phyloP scores from a whole-genome alignment of 345 rosid species.

The Microthlaspi erraticum region DNA sequence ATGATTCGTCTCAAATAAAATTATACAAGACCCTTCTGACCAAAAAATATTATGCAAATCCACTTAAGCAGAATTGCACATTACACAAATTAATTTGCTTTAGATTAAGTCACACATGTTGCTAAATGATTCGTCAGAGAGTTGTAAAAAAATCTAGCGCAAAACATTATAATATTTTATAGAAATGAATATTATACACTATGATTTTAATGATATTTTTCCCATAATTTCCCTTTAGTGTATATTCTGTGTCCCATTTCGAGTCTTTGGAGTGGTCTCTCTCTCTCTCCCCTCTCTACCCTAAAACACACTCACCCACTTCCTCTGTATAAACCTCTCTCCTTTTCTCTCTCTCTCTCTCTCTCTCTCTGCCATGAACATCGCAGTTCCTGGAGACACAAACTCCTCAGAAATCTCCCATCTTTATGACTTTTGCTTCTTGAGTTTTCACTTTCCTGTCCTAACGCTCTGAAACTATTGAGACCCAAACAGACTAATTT shows the following conservation, averaged over 20 bases:
- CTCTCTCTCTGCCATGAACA: slow-evolving; percentile 42
- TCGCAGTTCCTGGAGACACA: slow-evolving; percentile 26
- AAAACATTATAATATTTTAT: neutral
- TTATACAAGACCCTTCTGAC: too few species aligned
- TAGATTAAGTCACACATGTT: neutral
- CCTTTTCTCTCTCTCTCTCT: slow-evolving; percentile 5
- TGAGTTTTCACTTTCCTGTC: slow-evolving; percentile 39
- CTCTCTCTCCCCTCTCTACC: slow-evolving; percentile 41
- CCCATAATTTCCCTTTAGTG: slow-evolving; percentile 9
- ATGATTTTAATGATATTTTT: neutral
- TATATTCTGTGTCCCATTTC: slow-evolving; percentile 36
- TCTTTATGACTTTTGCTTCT: slow-evolving; percentile 38
- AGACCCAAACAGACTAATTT: slow-evolving; percentile 13
- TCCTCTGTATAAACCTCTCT: slow-evolving; percentile 38
- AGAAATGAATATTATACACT: neutral
- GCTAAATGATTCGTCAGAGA: neutral
- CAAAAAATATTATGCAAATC: too few species aligned
- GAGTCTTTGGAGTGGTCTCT: slow-evolving; percentile 33
- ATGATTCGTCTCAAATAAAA: too few species aligned
- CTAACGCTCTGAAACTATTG: slow-evolving; percentile 31
- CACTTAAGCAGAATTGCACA: too few species aligned
- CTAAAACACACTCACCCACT: slow-evolving; percentile 46
- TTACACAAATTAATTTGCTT: too few species aligned
- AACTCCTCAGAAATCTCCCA: slow-evolving; percentile 35
- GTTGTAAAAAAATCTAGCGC: neutral